phyloP scores from a whole-genome alignment of 1,284 basidiomycete genomes.

The Tilletia setariae region DNA sequence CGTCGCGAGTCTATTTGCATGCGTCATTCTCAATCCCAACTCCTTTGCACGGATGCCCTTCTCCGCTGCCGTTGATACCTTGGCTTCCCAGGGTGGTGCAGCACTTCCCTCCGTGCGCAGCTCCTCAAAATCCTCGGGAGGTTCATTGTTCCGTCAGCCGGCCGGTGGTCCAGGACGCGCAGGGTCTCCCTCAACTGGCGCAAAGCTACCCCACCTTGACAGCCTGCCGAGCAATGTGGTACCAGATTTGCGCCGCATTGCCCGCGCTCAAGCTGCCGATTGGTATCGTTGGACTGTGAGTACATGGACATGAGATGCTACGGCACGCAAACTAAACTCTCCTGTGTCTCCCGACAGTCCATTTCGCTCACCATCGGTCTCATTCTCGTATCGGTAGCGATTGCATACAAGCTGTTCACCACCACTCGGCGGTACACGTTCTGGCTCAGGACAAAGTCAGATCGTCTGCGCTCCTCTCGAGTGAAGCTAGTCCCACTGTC shows the following conservation, averaged over 20 bases:
- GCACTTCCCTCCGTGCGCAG: no score
- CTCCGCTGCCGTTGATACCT: no score
- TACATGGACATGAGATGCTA: background rate
- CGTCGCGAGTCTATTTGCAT: background rate
- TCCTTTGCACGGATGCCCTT: no score
- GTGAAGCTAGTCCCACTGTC: background rate
- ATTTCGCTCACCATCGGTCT: constrained; percentile 3
- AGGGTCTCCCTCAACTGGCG: background rate
- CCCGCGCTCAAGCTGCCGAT: background rate
- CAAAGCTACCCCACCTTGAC: background rate
- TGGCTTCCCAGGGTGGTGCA: no score
- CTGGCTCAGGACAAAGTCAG: constrained; percentile 1
- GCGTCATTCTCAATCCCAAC: constrained; percentile 8
- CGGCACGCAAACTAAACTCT: background rate
- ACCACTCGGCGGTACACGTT: constrained; percentile 14
- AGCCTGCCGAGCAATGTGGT: background rate
- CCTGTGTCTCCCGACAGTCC: background rate
- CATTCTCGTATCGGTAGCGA: background rate
- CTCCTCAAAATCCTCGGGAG: no score
- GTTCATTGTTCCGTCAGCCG: background rate
- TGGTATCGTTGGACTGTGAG: constrained; percentile 1
- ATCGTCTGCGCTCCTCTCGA: background rate
- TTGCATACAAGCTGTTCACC: constrained; percentile 11
- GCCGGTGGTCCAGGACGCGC: background rate
- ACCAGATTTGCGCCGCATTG: constrained; percentile 1